Evolutionary conservation across 2,329 filamentous ascomycete genomes (phyloP), one percentile per base, ranked within the genome.

Genomic region (Davidsoniella virescens): DNA sequence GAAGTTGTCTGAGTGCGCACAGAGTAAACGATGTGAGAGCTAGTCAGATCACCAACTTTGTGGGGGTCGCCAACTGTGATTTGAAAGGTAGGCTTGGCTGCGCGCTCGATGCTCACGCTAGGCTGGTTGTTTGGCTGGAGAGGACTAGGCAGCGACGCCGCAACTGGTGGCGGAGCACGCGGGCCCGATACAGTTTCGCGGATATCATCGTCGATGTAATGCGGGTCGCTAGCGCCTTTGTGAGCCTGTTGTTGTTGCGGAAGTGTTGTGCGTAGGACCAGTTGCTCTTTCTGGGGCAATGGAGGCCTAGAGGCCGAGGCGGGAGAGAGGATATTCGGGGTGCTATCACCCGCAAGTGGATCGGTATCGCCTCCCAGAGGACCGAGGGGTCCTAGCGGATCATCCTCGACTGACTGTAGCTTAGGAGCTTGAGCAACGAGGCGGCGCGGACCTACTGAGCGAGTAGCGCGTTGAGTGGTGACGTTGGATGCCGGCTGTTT

Each of bases 1-100:
- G 90, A 96, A 1, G 87, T 85, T 10, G 92, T 98, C 84, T 93
- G 57, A 52, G 92, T 98, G 60, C 84, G 77, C 56, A 98, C 92
- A 59, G 87, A 87, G 67, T 98, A 98, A 44, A 96, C 92, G 56
- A 94, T 98, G 65, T 98, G 92, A 55, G 88, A 94, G 64, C 85
- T 94, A 7, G 92, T 95, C 63, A 96, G 66, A 65, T 96, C 92
- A 53, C 92, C 92, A 57, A 98, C 90, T 69, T 96, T 98, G 67
- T 95, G 88, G 50, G 92, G 92, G 66, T 98, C 92, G 52, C 92
- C 92, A 18, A 98, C 92, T 2, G 75, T 80, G 59, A 98, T 96
- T 46, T 85, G 71, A 65, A 96, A 98, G 40, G 71, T 83, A 4
- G 92, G 92, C 66, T 94, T 94, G 26, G 90, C 82, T 44, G 92